These are phyloP conservation scores for Alternaria novae-zelandiae DNA, from an alignment of 2,329 filamentous ascomycete genomes.

Conservation along the genomic window DNA sequence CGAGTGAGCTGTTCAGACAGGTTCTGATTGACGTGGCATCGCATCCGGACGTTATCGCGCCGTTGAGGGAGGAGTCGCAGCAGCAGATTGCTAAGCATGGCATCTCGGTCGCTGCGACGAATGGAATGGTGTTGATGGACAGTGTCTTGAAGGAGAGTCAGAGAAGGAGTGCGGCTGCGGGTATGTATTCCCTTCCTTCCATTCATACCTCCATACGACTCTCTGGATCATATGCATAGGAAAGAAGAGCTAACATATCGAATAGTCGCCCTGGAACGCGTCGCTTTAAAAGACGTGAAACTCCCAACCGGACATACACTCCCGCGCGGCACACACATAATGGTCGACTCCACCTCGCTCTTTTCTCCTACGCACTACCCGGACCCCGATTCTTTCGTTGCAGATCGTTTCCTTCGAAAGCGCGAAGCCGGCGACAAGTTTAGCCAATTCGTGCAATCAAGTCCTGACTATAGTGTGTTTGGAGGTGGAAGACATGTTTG, in stretches of 20 bases:
- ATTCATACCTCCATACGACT: background rate
- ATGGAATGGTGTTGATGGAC: background rate
- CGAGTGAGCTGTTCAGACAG: background rate
- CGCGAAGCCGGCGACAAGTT: background rate
- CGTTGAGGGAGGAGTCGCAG: background rate
- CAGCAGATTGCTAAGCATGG: background rate
- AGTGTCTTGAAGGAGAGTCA: slow-evolving; percentile 2
- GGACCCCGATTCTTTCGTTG: background rate
- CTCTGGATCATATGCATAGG: rapidly evolving
- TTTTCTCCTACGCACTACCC: background rate
- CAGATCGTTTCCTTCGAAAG: background rate
- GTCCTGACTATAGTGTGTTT: background rate
- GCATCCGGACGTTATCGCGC: background rate
- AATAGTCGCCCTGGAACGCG: background rate
- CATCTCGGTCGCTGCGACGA: background rate
- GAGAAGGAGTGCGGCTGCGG: background rate
- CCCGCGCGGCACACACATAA: background rate
- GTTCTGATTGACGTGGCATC: background rate
- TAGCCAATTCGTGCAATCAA: background rate
- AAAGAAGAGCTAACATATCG: background rate
- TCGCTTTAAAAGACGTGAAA: background rate
- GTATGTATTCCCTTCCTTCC: background rate
- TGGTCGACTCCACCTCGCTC: background rate
- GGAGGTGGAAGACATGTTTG: background rate
- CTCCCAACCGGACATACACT: background rate